phyloP scores from a whole-genome alignment of 2,329 filamentous ascomycete species.

The Dactylonectria macrodidyma region DNA sequence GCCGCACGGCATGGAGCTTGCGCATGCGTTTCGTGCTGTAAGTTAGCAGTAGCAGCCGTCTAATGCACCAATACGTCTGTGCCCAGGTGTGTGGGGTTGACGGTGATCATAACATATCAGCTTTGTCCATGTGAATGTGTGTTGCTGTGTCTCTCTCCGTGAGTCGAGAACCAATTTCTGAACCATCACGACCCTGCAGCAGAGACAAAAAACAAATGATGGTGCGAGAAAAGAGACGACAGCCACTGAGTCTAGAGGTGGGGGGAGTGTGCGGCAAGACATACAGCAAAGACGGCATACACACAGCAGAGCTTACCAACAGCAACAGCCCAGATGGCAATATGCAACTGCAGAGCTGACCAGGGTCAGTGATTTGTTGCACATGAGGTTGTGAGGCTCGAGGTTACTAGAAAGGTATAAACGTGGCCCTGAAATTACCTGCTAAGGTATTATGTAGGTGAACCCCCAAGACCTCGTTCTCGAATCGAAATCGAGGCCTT shows the following conservation, averaged over 20 bases:
- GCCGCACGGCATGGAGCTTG: neutral
- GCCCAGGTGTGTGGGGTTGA: neutral
- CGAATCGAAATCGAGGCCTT: neutral
- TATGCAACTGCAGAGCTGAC: neutral
- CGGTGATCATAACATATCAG: no score
- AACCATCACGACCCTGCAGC: neutral
- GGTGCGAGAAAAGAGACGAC: neutral
- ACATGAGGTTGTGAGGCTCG: no score
- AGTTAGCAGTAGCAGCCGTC: neutral
- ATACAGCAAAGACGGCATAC: neutral
- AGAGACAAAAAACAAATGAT: neutral
- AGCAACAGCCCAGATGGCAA: neutral
- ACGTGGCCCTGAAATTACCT: no score
- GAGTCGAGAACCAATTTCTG: neutral
- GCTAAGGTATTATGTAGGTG: no score
- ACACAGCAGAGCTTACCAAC: neutral
- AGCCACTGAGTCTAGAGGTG: neutral
- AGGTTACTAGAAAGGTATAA: no score
- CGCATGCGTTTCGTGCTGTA: neutral
- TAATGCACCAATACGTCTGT: neutral
- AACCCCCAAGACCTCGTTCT: no score
- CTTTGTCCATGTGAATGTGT: neutral
- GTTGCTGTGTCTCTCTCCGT: neutral
- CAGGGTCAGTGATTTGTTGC: neutral
- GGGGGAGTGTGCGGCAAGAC: neutral